Conservation (phyloP, 1,284 basidiomycete genomes). For the Moesziomyces sp. region DNA sequence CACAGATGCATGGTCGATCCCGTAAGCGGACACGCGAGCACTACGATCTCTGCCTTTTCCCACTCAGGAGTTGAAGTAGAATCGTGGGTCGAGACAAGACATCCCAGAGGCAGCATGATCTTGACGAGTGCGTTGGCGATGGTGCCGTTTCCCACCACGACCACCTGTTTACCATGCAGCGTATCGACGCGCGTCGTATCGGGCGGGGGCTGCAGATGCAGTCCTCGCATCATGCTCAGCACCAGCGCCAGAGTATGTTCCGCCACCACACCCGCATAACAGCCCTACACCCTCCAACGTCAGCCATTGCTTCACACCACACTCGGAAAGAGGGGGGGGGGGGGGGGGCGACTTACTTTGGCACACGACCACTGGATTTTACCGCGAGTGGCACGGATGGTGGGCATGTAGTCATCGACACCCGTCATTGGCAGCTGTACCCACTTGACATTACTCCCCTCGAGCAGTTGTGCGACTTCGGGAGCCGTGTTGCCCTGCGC, state of each 20-base stretch:
- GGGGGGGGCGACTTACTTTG: slow-evolving; percentile 27
- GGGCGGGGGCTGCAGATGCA: background rate
- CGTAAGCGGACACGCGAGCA: slow-evolving; percentile 51
- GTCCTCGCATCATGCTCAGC: slow-evolving; percentile 23
- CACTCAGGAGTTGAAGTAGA: slow-evolving; percentile 5
- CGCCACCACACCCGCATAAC: slow-evolving; percentile 44
- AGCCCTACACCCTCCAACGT: slow-evolving; percentile 17
- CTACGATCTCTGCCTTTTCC: slow-evolving; percentile 24
- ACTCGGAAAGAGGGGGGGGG: too few species aligned
- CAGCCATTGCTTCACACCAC: background rate
- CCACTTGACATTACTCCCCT: slow-evolving; percentile 9
- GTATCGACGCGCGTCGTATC: background rate
- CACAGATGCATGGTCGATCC: slow-evolving; percentile 19
- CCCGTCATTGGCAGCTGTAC: slow-evolving; percentile 59
- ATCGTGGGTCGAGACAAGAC: slow-evolving; percentile 3
- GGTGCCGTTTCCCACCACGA: slow-evolving; percentile 48
- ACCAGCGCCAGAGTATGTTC: slow-evolving; percentile 51
- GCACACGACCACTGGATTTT: slow-evolving; percentile 44
- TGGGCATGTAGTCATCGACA: slow-evolving; percentile 30
- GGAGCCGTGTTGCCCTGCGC: slow-evolving; percentile 11
- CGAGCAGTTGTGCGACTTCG: background rate
- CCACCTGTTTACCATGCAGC: slow-evolving; percentile 13
- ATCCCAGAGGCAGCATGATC: slow-evolving; percentile 32
- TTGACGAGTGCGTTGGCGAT: slow-evolving; percentile 17
- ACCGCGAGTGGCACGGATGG: slow-evolving; percentile 14